A percentile compares a stretch with the other conserved stretches of the same genome.
phyloP scores from a whole-genome alignment of 2,329 filamentous ascomycete species.

The Didymella glomerata region DNA sequence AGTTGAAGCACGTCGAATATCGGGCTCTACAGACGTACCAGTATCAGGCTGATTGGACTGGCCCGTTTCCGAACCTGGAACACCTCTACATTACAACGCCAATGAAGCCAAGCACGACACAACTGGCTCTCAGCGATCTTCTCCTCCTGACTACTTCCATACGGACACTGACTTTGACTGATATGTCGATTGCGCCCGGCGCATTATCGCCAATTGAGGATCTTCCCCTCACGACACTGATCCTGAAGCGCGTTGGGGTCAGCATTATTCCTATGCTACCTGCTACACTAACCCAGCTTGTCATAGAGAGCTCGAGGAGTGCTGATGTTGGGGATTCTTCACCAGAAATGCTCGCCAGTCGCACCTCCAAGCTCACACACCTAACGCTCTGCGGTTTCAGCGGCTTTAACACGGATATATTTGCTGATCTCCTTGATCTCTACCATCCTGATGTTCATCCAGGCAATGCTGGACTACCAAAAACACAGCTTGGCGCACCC shows the following conservation, averaged over 20 bases:
- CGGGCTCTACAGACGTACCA: not conserved
- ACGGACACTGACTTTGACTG: slow-evolving; percentile 16
- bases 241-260: slow-evolving; percentile 19
- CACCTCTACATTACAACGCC: slow-evolving; percentile 23
- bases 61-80: slow-evolving; percentile 37
- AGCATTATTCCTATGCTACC: slow-evolving; percentile 23
- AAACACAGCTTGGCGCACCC: slow-evolving; percentile 1
- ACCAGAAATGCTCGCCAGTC: not conserved
- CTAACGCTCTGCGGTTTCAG: slow-evolving; percentile 28
- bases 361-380: slow-evolving; percentile 29
- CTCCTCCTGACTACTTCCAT: slow-evolving; percentile 5
- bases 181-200: not conserved
- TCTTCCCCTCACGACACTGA: slow-evolving; percentile 18
- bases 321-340: not conserved
- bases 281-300: slow-evolving; percentile 28
- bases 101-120: not conserved
- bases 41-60: slow-evolving; percentile 32
- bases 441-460: not conserved
- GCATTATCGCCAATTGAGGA: not conserved
- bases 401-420: slow-evolving; percentile 6
- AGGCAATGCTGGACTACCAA: slow-evolving; percentile 2
- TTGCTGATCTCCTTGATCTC: slow-evolving; percentile 28
- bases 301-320: slow-evolving; percentile 9
- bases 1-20: slow-evolving; percentile 39
- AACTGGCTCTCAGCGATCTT: slow-evolving; percentile 1